phyloP scores from a whole-genome alignment of 345 rosid species.

The Eutrema heterophyllum region DNA sequence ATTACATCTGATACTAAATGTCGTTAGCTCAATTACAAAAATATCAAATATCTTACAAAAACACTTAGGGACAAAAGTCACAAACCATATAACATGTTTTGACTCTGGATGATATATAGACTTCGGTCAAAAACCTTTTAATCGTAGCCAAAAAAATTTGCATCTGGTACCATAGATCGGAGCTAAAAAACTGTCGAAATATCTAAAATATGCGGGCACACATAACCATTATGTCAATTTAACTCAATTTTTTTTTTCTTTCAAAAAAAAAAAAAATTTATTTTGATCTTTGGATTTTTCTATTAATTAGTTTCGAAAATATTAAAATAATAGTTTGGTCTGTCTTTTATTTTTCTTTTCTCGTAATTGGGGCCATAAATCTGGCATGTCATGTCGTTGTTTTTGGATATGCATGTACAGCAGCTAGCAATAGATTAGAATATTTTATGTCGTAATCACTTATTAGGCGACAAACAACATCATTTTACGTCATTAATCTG shows the following conservation, averaged over 20 bases:
- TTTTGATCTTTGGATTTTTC: neutral
- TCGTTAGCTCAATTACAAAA: too few relatives aligned
- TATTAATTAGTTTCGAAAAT: neutral
- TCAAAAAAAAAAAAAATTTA: neutral
- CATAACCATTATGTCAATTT: neutral
- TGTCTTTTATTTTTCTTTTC: slow-evolving; percentile 4
- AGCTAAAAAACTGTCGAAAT: too few relatives aligned
- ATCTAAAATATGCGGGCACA: too few relatives aligned
- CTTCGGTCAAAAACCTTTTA: too few relatives aligned
- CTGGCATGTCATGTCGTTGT: slow-evolving; percentile 30
- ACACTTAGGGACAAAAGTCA: too few relatives aligned
- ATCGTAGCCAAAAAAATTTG: too few relatives aligned
- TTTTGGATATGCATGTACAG: neutral
- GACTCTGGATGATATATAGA: too few relatives aligned
- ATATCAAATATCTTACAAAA: too few relatives aligned
- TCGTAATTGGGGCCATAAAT: slow-evolving; percentile 20
- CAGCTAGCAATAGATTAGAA: neutral
- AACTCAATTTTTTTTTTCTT: neutral
- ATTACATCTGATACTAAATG: too few relatives aligned
- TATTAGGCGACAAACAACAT: neutral
- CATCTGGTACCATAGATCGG: too few relatives aligned
- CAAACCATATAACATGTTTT: too few relatives aligned
- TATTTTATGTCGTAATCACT: neutral
- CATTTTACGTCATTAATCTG: neutral
- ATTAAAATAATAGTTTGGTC: neutral